phyloP scores from a whole-genome alignment of 2,329 filamentous ascomycete species.

The Cyclaneusma minus region DNA sequence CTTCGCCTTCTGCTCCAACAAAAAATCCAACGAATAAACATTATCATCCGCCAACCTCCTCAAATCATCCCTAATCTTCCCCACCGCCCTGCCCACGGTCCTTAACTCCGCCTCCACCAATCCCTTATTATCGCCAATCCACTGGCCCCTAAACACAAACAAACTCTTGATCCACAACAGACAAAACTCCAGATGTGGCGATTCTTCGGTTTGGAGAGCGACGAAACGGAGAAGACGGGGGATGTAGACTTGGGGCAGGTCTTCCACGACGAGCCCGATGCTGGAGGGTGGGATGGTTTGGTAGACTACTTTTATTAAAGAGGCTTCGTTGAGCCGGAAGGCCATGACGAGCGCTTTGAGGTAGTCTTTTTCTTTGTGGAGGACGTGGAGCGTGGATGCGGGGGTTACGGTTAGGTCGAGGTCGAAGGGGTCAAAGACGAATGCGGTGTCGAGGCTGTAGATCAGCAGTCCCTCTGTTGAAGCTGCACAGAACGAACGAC shows the following conservation, averaged over 20 bases:
- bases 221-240: conserved; percentile 75
- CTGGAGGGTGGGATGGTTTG: conserved; percentile 63
- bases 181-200: conserved; percentile 89
- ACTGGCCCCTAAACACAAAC: conserved; percentile 69
- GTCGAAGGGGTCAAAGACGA: conserved; percentile 91
- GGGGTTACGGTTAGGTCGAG: conserved; percentile 90
- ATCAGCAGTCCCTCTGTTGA: conserved; percentile 89
- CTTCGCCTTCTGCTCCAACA: conserved; percentile 34
- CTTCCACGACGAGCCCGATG: conserved; percentile 62
- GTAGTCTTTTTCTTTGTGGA: conserved; percentile 58
- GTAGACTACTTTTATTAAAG: conserved; percentile 73
- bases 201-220: conserved; percentile 73
- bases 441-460: conserved; percentile 73
- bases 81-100: conserved; percentile 65
- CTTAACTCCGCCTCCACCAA: conserved; percentile 75
- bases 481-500: conserved; percentile 82
- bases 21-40: conserved; percentile 74
- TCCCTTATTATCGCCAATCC: conserved; percentile 65
- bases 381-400: conserved; percentile 57
- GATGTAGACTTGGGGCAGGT: conserved; percentile 75
- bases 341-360: conserved; percentile 93
- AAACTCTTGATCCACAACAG: conserved; percentile 79
- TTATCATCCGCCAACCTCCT: conserved; percentile 77
- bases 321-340: conserved; percentile 81
- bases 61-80: conserved; percentile 68